phyloP scores from a whole-genome alignment of 78 protist genomes.

The Protostelium mycophagum region DNA sequence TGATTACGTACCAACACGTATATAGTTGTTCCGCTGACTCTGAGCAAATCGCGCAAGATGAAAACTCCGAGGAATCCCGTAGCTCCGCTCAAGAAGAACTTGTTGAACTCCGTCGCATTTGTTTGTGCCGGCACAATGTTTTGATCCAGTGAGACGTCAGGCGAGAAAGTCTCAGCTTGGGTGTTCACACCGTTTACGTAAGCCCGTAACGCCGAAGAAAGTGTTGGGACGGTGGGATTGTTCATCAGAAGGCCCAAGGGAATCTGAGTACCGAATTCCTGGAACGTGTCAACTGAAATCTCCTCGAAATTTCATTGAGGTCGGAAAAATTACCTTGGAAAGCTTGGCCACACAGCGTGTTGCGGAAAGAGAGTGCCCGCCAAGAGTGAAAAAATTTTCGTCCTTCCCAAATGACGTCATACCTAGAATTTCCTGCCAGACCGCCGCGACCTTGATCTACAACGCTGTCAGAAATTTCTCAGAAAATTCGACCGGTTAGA shows the following conservation, averaged over 20 bases:
- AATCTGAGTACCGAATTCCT: background rate
- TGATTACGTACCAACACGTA: background rate
- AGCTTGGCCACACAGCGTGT: background rate
- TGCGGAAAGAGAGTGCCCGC: constrained; percentile 59
- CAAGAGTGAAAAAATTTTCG: constrained; percentile 63
- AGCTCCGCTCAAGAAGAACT: constrained; percentile 41
- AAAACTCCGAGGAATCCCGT: constrained; percentile 67
- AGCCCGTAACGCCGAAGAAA: background rate
- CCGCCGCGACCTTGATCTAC: constrained; percentile 12
- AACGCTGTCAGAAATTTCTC: background rate
- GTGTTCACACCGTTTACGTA: background rate
- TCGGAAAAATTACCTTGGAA: constrained; percentile 11
- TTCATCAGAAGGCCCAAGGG: background rate
- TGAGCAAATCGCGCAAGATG: constrained; percentile 15
- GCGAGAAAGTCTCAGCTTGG: background rate
- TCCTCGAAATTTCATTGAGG: no score
- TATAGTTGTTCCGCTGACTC: background rate
- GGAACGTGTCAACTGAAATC: background rate
- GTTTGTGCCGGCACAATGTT: background rate
- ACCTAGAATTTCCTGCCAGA: constrained; percentile 17
- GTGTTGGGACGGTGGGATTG: background rate
- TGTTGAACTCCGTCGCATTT: background rate
- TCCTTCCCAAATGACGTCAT: background rate
- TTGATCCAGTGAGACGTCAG: background rate
- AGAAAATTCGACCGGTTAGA: background rate